phyloP scores from a whole-genome alignment of 2,329 filamentous ascomycete species.

The Ophiostoma perfectum region DNA sequence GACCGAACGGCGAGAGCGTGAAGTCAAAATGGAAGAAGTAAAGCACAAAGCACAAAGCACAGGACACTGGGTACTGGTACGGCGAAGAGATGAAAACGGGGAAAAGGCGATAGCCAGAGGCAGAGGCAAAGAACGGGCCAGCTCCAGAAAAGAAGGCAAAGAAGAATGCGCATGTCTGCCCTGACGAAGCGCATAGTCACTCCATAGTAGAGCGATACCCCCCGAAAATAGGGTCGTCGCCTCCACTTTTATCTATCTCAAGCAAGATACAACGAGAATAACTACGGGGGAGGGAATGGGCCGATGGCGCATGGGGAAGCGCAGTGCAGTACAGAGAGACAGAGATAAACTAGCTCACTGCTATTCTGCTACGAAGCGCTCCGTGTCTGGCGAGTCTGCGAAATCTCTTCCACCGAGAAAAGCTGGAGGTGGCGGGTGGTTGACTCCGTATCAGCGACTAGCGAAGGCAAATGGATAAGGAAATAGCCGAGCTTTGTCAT shows the following conservation, averaged over 20 bases:
- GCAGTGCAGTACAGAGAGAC: too few relatives aligned
- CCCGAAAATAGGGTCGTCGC: slow-evolving; percentile 7
- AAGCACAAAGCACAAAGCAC: neutral
- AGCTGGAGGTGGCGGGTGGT: slow-evolving; percentile 4
- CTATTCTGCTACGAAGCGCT: neutral
- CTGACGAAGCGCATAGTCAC: neutral
- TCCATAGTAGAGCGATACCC: neutral
- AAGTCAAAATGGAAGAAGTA: neutral
- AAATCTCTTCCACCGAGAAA: slow-evolving; percentile 1
- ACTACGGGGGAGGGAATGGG: slow-evolving; percentile 1
- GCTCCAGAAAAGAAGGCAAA: neutral
- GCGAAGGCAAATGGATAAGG: slow-evolving; percentile 9
- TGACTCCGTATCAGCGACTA: neutral
- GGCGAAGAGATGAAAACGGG: neutral
- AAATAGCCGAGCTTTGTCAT: slow-evolving; percentile 9
- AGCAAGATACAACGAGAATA: slow-evolving; percentile 9
- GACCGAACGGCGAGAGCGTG: neutral
- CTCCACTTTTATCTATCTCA: neutral
- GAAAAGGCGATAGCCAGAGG: neutral
- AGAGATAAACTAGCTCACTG: too few relatives aligned
- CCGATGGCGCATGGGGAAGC: too few relatives aligned
- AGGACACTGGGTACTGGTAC: neutral
- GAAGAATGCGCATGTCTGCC: slow-evolving; percentile 6
- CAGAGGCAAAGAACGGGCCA: too few relatives aligned
- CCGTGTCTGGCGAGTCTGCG: too few relatives aligned